Percentiles rank a stretch among this genome's conserved stretches.
phyloP scores from a whole-genome alignment of 306 rosid species.

The Quercus rubra region DNA sequence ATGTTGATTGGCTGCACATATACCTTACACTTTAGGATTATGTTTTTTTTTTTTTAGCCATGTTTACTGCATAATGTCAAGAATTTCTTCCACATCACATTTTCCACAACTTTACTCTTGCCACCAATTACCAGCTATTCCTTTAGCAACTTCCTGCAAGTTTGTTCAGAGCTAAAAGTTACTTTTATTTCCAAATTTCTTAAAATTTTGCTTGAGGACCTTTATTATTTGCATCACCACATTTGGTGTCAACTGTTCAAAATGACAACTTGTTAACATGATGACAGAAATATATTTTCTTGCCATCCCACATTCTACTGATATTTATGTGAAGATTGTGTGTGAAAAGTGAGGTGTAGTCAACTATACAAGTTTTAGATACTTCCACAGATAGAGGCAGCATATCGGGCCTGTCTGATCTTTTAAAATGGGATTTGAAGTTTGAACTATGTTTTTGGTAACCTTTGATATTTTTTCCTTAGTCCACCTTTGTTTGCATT shows the following conservation, averaged over 20 bases:
- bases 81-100: slow-evolving; percentile 3
- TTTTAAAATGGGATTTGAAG: background rate
- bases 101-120: background rate
- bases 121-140: slow-evolving; percentile 1
- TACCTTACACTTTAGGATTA: background rate
- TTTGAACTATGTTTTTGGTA: background rate
- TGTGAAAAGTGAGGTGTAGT: no score
- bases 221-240: background rate
- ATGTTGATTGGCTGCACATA: background rate
- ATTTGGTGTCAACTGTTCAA: background rate
- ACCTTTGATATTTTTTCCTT: background rate
- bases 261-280: background rate
- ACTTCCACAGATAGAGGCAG: no score
- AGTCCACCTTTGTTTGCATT: background rate
- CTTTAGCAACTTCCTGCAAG: slow-evolving; percentile 4
- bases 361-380: no score
- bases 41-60: background rate
- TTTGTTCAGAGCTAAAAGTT: slow-evolving; percentile 1
- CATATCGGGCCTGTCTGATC: no score
- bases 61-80: background rate
- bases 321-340: background rate
- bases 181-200: background rate
- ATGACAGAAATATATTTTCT: background rate
- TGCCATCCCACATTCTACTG: background rate
- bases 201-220: background rate